Evolutionary conservation across 2,329 filamentous ascomycete genomes (phyloP), one percentile per base, ranked within the genome.

Genomic region (Cadophora sp.): DNA sequence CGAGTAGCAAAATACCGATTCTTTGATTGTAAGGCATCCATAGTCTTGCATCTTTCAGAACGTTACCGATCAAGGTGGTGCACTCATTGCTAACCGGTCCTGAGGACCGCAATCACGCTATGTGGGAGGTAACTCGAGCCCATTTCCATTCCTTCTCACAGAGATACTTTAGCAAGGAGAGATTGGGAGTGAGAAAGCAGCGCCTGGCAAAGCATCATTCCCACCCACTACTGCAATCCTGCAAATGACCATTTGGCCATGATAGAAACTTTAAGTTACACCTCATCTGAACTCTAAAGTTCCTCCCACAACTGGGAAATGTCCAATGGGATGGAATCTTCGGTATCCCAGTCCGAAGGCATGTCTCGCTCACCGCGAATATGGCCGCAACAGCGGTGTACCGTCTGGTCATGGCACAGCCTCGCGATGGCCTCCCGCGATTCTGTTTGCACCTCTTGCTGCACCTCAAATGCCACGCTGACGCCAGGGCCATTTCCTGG

Each of bases 401-500:
- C 31, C 31, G 12, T 59, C 31, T 37, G 19, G 11, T 16, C 22
- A 40, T 40, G 16, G 55, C 31, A 40, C 31, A 12, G 31, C 31
- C 19, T 37, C 55, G 9, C 31, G n/a, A 40, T 26, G n/a, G 26
- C 29, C 22, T 59, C 14, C 7, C 7, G n/a, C n/a, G 4, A n/a
- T 48, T 22, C 31, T 26, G 1, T 34, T 27, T 34, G 53, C 53
- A 56, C 29, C 53, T 22, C 53, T 5, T 34, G 12, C 27, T 5
- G 5, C 27, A 48, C 53, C 9, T 37, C 50, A 16, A 56, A 56
- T 55, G 51, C 53, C 53, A 56, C 53, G 29, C 31, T 40, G 31
- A 31, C 55, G 31, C 55, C 31, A 24, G 31, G 55, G 40, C 22
- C 55, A 40, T 37, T 8, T 6, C 9, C n/a, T 59, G 55, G 31